phyloP scores from a whole-genome alignment of 2,329 filamentous ascomycete genomes.

The Fusarium luffae region DNA sequence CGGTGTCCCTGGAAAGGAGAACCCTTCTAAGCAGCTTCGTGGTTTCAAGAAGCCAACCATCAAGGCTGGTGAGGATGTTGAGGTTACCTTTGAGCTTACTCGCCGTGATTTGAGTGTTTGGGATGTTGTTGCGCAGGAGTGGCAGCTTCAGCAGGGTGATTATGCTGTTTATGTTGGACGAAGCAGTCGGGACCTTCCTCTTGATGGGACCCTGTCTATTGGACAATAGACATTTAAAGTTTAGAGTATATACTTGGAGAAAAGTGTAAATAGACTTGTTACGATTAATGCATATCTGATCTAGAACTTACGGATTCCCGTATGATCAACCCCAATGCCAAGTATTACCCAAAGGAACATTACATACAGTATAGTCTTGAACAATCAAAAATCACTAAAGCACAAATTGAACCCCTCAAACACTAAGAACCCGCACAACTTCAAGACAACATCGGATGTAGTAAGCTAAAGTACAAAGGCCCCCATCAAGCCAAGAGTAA shows the following conservation, averaged over 20 bases:
- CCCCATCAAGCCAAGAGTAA: no score
- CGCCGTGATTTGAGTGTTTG: constrained; percentile 12
- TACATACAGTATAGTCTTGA: no score
- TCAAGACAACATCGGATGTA: no score
- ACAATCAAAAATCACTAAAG: no score
- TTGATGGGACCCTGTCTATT: background rate
- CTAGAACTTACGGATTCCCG: no score
- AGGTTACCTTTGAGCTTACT: background rate
- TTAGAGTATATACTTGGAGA: accelerated
- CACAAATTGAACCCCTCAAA: no score
- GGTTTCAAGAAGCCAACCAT: constrained; percentile 9
- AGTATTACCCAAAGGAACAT: no score
- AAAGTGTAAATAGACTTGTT: accelerated
- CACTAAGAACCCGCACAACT: no score
- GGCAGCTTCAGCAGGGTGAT: constrained; percentile 10
- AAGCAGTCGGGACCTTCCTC: constrained; percentile 16
- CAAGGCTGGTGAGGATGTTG: background rate
- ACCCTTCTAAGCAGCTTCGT: constrained; percentile 4
- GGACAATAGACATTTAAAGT: accelerated
- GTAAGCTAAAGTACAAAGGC: no score
- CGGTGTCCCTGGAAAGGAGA: background rate
- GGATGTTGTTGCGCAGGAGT: constrained; percentile 12
- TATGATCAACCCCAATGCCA: no score
- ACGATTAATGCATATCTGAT: background rate
- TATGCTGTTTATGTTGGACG: constrained; percentile 8